phyloP scores from a whole-genome alignment of 148 eudicot genomes.

The Nyssa sinensis region DNA sequence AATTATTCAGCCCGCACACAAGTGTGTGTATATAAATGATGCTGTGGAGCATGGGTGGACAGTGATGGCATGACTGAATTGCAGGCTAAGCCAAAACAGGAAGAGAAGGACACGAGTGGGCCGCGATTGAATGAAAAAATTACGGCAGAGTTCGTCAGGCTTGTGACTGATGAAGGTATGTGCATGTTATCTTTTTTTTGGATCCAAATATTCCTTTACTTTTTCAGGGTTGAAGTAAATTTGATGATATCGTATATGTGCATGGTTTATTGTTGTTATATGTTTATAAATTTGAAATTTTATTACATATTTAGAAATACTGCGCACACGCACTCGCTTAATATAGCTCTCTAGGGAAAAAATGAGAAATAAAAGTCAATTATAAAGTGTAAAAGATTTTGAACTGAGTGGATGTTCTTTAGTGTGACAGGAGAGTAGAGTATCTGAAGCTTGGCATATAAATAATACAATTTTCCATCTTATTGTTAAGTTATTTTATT shows the following conservation, averaged over 20 bases:
- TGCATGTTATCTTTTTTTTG: neutral
- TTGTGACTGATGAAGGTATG: conserved; percentile 71
- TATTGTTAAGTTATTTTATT: too few species aligned
- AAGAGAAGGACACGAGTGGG: conserved; percentile 29
- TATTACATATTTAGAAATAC: too few species aligned
- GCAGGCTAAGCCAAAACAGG: conserved; percentile 37
- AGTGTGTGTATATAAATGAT: neutral
- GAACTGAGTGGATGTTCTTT: neutral
- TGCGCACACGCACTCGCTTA: too few species aligned
- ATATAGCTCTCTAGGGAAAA: neutral
- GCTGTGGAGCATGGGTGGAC: conserved; percentile 5
- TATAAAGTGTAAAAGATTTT: neutral
- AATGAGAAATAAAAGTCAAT: too few species aligned
- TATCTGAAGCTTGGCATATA: neutral
- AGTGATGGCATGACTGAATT: conserved; percentile 5
- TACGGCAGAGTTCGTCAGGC: conserved; percentile 46
- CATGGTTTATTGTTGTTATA: neutral
- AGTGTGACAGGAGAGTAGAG: neutral
- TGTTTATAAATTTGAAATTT: too few species aligned
- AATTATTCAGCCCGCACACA: neutral
- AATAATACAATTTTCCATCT: too few species aligned
- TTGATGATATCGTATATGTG: neutral
- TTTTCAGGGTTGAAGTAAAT: neutral
- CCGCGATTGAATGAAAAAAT: conserved; percentile 72
- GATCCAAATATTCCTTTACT: neutral